A percentile compares a stretch with the other conserved stretches of the same genome.
Conservation (phyloP, 2,329 filamentous ascomycete genomes). For the Hypoxylon sp. region DNA sequence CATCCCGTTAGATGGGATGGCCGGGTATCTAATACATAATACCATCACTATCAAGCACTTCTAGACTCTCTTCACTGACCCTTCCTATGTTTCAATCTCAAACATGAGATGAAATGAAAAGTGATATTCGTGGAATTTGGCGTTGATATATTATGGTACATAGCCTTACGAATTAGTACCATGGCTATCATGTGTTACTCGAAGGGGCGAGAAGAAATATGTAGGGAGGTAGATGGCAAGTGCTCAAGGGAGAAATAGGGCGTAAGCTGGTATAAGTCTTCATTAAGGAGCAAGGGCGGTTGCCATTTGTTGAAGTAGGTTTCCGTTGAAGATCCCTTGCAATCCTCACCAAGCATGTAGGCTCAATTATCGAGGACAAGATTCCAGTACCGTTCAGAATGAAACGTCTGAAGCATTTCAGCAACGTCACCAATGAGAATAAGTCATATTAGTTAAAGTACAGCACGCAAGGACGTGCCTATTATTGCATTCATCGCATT, state of each 20-base stretch:
- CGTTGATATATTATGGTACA: conserved; percentile 20
- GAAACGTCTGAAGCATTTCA: background rate
- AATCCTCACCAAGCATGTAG: conserved; percentile 14
- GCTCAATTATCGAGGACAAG: conserved; percentile 30
- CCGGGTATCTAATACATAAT: conserved; percentile 26
- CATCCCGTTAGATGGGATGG: conserved; percentile 15
- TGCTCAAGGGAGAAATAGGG: conserved; percentile 4
- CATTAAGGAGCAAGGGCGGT: background rate
- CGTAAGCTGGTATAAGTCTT: background rate
- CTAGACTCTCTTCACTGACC: background rate
- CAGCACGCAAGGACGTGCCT: conserved; percentile 22
- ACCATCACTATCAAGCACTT: background rate
- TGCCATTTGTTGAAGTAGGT: background rate
- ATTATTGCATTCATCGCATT: conserved; percentile 16
- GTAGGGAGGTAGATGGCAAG: conserved; percentile 27
- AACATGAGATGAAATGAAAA: conserved; percentile 7
- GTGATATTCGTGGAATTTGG: conserved; percentile 22
- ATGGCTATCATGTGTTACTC: background rate
- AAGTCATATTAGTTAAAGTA: background rate
- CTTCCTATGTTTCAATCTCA: conserved; percentile 13
- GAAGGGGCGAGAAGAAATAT: conserved; percentile 11
- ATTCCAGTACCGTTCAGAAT: conserved; percentile 16
- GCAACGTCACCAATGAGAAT: background rate
- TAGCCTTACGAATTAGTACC: background rate
- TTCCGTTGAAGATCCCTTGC: conserved; percentile 12